These are phyloP conservation scores for Aspergillus quadrilineatus DNA, from an alignment of 2,329 filamentous ascomycete species.

Conservation along the genomic window DNA sequence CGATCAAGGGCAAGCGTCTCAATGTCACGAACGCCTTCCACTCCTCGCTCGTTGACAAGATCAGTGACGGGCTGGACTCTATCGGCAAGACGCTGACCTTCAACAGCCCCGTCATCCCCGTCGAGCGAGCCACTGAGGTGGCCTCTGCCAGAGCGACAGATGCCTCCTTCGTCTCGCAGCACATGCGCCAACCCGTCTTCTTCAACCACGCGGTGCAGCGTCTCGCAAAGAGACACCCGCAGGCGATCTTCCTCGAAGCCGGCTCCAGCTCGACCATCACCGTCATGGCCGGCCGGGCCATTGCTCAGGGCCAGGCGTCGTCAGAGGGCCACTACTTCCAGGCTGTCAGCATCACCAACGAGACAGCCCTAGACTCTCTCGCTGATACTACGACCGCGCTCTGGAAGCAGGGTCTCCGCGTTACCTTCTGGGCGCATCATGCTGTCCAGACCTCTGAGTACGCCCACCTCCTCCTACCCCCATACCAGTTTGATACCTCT, in stretches of 20 bases:
- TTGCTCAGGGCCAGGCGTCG: neutral
- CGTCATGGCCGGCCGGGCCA: constrained; percentile 1
- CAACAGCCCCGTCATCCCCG: neutral
- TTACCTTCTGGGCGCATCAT: constrained; percentile 7
- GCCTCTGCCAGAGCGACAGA: neutral
- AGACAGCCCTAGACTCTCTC: constrained; percentile 13
- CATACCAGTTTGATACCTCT: neutral
- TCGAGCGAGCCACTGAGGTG: neutral
- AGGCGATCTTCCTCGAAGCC: constrained; percentile 41
- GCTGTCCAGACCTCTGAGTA: neutral
- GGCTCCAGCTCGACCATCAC: constrained; percentile 31
- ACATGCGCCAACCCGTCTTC: constrained; percentile 42
- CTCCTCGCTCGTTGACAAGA: neutral
- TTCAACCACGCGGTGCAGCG: constrained; percentile 46
- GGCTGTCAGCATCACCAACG: constrained; percentile 6
- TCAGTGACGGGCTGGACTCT: no score
- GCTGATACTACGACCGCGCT: constrained; percentile 30
- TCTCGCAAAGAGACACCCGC: constrained; percentile 26
- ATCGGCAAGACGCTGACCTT: neutral
- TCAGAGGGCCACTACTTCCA: constrained; percentile 3
- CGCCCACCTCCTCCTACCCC: neutral
- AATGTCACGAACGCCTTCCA: neutral
- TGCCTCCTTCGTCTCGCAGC: neutral
- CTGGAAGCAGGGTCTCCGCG: constrained; percentile 39
- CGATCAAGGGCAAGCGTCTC: neutral